Percentiles rank a stretch among this genome's conserved stretches.
phyloP scores from a whole-genome alignment of 495 filamentous ascomycete genomes.

The Penicillium robsamsonii region DNA sequence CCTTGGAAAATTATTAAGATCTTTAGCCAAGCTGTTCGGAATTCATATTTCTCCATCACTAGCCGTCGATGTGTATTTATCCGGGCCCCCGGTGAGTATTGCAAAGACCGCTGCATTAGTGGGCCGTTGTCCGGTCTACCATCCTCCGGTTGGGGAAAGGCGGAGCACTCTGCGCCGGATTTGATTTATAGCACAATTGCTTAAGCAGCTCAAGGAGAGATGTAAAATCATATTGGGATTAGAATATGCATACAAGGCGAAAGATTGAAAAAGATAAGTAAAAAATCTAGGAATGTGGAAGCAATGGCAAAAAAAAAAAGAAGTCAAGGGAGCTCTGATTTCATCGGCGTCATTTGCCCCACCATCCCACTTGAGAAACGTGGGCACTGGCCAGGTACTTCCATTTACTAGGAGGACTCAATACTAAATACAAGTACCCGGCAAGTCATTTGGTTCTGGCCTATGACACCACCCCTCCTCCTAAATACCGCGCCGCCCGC shows the following conservation, averaged over 20 bases:
- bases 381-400: conserved; percentile 19
- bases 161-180: conserved; percentile 46
- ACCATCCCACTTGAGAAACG: conserved; percentile 27
- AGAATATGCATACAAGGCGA: not conserved
- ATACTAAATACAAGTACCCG: conserved; percentile 20
- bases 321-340: conserved; percentile 11
- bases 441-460: conserved; percentile 13
- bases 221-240: conserved; percentile 3
- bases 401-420: not conserved
- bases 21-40: conserved; percentile 13
- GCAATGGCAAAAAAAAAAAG: not conserved
- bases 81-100: conserved; percentile 29
- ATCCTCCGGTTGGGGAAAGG: conserved; percentile 26
- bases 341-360: conserved; percentile 40
- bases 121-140: conserved; percentile 34
- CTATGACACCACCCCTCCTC: conserved; percentile 26
- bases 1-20: conserved; percentile 1
- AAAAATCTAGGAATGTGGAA: not conserved
- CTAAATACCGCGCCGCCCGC: conserved; percentile 29
- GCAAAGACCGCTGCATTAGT: conserved; percentile 24
- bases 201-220: not conserved
- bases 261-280: conserved; percentile 1
- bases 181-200: not conserved
- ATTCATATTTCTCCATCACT: conserved; percentile 3
- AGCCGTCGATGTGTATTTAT: conserved; percentile 21